phyloP scores from a whole-genome alignment of 306 rosid species.

The Quillaja saponaria region DNA sequence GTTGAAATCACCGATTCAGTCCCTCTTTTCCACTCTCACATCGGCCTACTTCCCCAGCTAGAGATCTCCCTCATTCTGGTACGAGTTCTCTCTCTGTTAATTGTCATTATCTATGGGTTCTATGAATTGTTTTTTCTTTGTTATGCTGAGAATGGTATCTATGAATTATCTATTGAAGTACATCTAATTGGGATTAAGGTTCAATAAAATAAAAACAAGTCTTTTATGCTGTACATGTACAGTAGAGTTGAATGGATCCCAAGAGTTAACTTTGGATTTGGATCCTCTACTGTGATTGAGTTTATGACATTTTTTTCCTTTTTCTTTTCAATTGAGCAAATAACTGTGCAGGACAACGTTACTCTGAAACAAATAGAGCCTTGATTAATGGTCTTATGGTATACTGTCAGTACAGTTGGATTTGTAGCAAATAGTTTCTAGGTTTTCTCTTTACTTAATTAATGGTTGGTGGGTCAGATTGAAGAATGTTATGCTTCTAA shows the following conservation, averaged over 20 bases:
- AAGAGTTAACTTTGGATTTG: neutral
- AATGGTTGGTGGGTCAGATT: slow-evolving; percentile 51
- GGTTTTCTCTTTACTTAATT: slow-evolving; percentile 2
- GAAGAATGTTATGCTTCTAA: slow-evolving; percentile 74
- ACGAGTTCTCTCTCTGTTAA: neutral
- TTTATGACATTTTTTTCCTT: too few relatives aligned
- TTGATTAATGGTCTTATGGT: neutral
- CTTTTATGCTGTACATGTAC: slow-evolving; percentile 9
- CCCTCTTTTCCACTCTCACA: slow-evolving; percentile 89
- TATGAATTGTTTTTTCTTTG: neutral
- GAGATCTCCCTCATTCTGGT: slow-evolving; percentile 97
- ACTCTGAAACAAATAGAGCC: neutral
- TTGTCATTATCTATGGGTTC: slow-evolving; percentile 6
- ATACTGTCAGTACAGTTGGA: neutral
- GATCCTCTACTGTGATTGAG: too few relatives aligned
- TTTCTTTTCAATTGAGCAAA: too few relatives aligned
- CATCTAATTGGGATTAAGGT: too few relatives aligned
- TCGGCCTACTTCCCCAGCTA: slow-evolving; percentile 90
- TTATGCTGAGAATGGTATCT: neutral
- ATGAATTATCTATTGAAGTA: neutral
- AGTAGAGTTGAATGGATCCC: slow-evolving; percentile 16
- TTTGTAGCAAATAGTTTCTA: neutral
- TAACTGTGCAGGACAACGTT: too few relatives aligned
- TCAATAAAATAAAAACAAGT: neutral
- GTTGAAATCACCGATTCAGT: slow-evolving; percentile 81